phyloP scores from a whole-genome alignment of 2,329 filamentous ascomycete species.

The Penicillium sp. region DNA sequence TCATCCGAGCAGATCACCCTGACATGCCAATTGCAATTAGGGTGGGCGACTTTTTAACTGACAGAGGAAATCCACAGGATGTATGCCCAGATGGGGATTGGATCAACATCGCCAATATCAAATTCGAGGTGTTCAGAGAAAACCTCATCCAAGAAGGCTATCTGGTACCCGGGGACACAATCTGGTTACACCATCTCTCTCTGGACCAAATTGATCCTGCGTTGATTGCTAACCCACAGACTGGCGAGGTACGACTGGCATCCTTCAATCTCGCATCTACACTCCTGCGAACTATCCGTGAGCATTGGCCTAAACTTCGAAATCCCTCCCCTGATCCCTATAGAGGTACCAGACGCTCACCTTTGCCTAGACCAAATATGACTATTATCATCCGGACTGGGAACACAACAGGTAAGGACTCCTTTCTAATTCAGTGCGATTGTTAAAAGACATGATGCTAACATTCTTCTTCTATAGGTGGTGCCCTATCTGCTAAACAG shows the following conservation, averaged over 20 bases:
- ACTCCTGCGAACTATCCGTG: background rate
- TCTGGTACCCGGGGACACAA: background rate
- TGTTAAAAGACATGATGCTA: background rate
- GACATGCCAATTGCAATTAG: background rate
- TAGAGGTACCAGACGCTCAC: background rate
- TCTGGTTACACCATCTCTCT: background rate
- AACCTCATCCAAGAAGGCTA: background rate
- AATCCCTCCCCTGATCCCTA: background rate
- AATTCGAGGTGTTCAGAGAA: background rate
- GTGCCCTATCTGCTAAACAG: background rate
- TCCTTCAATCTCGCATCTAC: background rate
- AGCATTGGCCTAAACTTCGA: background rate
- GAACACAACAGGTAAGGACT: background rate
- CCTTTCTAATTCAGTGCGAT: background rate
- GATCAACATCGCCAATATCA: background rate
- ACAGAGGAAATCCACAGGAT: background rate
- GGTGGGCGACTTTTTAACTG: background rate
- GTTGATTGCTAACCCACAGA: background rate
- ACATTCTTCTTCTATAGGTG: background rate
- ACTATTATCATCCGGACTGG: background rate
- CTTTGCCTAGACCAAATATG: conserved; percentile 1
- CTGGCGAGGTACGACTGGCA: background rate
- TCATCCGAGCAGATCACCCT: background rate
- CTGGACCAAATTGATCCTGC: background rate
- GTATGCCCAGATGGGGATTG: background rate